Evolutionary conservation across 306 rosid genomes (phyloP).

Genomic region (Quercus mongolica): DNA sequence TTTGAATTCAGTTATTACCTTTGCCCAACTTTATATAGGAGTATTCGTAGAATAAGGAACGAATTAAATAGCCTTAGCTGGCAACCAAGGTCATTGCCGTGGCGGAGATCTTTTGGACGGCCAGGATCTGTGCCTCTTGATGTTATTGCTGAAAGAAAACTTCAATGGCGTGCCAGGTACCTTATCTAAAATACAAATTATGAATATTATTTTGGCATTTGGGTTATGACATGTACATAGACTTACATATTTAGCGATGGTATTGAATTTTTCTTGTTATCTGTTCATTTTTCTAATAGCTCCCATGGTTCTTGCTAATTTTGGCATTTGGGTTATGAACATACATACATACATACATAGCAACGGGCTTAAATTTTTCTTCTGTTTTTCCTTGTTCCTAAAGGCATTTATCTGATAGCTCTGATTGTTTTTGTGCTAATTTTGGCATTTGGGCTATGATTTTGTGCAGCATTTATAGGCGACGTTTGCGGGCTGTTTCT

Average conservation of each 20-base stretch:
- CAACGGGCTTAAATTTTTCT: not conserved
- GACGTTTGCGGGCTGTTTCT: conserved; percentile 34
- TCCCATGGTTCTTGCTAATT: too few relatives aligned
- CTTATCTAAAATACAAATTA: too few relatives aligned
- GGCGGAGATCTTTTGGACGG: conserved; percentile 64
- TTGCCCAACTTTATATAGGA: conserved; percentile 11
- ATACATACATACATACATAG: not conserved
- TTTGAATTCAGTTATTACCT: not conserved
- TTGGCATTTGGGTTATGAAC: too few relatives aligned
- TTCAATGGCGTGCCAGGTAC: conserved; percentile 63
- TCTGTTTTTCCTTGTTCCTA: not conserved
- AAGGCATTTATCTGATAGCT: not conserved
- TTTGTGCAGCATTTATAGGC: conserved; percentile 31
- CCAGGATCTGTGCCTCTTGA: conserved; percentile 30
- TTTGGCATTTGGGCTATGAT: not conserved
- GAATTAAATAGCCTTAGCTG: conserved; percentile 17
- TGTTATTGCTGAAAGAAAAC: conserved; percentile 39
- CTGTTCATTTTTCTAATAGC: too few relatives aligned
- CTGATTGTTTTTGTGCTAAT: not conserved
- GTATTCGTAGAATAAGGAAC: conserved; percentile 14
- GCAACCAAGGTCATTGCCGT: conserved; percentile 37
- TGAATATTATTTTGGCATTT: too few relatives aligned
- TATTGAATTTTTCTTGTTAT: too few relatives aligned
- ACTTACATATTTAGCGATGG: too few relatives aligned
- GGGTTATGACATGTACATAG: too few relatives aligned